Evolutionary conservation across 2,329 filamentous ascomycete species (phyloP), one percentile per base, ranked within the genome.

Genomic region (Penicillium crustosum): DNA sequence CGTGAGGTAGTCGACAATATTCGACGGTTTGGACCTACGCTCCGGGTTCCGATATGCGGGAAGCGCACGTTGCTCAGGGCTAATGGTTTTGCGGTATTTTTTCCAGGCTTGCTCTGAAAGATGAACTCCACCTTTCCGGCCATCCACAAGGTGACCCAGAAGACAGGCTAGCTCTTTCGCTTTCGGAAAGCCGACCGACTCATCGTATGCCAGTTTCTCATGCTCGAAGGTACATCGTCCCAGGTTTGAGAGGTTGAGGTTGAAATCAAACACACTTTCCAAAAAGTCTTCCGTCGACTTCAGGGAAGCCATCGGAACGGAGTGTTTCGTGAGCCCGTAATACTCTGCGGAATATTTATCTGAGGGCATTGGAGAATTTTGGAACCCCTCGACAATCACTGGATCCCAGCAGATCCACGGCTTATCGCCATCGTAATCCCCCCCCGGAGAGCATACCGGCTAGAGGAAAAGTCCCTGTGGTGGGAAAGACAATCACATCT

Each of bases 351-450:
- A 62, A 19, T 68, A 77, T 12, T 68, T 62, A 7, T 69, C 45
- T 4, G 64, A 49, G 4, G 77, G 80, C 23, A 81, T 73, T 3
- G 78, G 75, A 0, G 81, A 80, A 65, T 87, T 87, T 3, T 64
- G 59, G 66, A 88, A 88, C 0, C 71, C 74, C 1, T 69, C 58
- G 0, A 83, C 82, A 0, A 88, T 76, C 6, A 70, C 69, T 3
- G 74, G 71, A 51, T 87, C 84, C 83, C 84, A 88, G 65, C 82
- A 86, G 0, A 86, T 67, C 82, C 84, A 87, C 29, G 84, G 75
- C 3, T 72, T 80, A 56, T 88, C 86, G 0, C 86, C 86, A 61
- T 88, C 86, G 57, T 87, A 88, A 65, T 88, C 86, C 9, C 86
- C 86, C 86, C 6, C 85, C 86, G 25, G 86, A 86, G 0, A 88